These are phyloP conservation scores for Nannizzia gypsea DNA, from an alignment of 2,329 filamentous ascomycete genomes.

Conservation along the genomic window DNA sequence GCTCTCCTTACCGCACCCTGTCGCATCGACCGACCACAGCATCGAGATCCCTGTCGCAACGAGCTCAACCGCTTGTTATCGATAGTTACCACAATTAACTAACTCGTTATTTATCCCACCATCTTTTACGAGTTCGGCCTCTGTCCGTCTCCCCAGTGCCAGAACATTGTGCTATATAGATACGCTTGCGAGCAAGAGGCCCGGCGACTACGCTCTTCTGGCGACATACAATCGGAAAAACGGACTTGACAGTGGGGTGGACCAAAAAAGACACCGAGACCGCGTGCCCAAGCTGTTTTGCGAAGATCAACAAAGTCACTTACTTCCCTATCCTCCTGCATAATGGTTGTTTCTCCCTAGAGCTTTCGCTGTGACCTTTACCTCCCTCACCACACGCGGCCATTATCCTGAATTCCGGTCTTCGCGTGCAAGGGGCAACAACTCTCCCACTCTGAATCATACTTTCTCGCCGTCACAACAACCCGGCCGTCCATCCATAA, in stretches of 20 bases:
- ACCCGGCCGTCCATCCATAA: neutral
- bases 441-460: neutral
- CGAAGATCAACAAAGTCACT: neutral
- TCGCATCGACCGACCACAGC: neutral
- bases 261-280: neutral
- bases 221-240: neutral
- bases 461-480: neutral
- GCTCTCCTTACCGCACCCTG: neutral
- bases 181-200: neutral
- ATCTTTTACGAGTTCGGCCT: neutral
- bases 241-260: neutral
- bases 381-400: neutral
- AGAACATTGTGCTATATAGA: neutral
- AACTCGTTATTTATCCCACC: slow-evolving; percentile 4
- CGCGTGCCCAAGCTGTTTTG: neutral
- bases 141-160: neutral
- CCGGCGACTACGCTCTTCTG: neutral
- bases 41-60: slow-evolving; percentile 5
- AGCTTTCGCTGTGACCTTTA: neutral
- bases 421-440: neutral
- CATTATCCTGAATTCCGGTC: neutral
- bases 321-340: neutral
- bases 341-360: neutral
- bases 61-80: slow-evolving; percentile 6
- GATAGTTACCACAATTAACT: slow-evolving; percentile 3